A percentile compares a stretch with the other conserved stretches of the same genome.
phyloP scores from a whole-genome alignment of 306 rosid genomes.

The Oxytropis ochrocephala region DNA sequence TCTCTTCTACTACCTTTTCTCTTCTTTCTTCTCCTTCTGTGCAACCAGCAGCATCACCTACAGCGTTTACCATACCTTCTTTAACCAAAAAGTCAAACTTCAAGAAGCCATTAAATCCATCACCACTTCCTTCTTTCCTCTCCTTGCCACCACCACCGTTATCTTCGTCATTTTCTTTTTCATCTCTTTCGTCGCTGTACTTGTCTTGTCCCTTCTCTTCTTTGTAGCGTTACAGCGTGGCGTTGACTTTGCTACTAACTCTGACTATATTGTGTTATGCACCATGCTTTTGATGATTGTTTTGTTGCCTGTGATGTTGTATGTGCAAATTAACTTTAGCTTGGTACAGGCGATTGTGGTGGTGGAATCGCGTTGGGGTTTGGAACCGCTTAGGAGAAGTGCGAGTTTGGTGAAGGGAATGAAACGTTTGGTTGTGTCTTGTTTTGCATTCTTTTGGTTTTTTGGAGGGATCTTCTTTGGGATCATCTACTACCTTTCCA shows the following conservation, averaged over 20 bases:
- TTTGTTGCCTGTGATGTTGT: neutral
- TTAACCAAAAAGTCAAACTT: constrained; percentile 43
- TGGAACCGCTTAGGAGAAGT: neutral
- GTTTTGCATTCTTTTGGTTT: neutral
- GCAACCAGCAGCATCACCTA: constrained; percentile 48
- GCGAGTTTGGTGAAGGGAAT: neutral
- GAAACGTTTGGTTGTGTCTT: neutral
- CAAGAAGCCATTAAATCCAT: constrained; percentile 41
- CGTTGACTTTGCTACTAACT: neutral
- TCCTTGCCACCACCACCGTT: constrained; percentile 30
- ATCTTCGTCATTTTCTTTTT: neutral
- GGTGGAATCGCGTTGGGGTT: constrained; percentile 5
- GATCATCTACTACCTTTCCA: neutral
- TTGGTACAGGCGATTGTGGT: neutral
- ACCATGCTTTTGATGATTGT: neutral
- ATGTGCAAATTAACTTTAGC: neutral
- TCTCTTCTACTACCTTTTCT: constrained; percentile 19
- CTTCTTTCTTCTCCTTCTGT: constrained; percentile 22
- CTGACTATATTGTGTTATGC: neutral
- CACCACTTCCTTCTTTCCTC: constrained; percentile 31
- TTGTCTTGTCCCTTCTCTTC: constrained; percentile 3
- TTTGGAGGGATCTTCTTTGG: neutral
- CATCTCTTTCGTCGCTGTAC: neutral
- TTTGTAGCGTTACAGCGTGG: neutral
- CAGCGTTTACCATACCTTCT: constrained; percentile 45